Percentiles rank a stretch among this genome's conserved stretches.
These are phyloP conservation scores for Cyclotella kingstonii DNA, from an alignment of 108 stramenopile genomes.

Conservation along the genomic window DNA sequence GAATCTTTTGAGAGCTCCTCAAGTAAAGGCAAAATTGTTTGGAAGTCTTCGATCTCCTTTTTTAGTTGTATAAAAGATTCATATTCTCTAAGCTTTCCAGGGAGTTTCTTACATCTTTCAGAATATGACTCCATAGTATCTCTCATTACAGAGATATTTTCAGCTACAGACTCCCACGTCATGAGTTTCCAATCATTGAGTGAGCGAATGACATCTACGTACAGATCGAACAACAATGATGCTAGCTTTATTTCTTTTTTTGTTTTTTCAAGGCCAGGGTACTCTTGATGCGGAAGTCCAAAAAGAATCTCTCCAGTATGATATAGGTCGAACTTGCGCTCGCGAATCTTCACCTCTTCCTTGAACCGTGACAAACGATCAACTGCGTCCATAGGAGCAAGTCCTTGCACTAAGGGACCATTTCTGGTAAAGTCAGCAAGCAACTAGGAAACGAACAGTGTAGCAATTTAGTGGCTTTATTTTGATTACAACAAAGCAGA, in stretches of 20 bases:
- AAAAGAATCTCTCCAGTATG: conserved; percentile 82
- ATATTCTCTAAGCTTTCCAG: conserved; percentile 79
- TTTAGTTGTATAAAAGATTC: conserved; percentile 77
- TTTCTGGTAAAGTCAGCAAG: conserved; percentile 72
- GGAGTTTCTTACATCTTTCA: conserved; percentile 81
- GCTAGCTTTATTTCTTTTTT: conserved; percentile 84
- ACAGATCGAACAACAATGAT: conserved; percentile 83
- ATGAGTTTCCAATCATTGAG: conserved; percentile 83
- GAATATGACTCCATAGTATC: conserved; percentile 79
- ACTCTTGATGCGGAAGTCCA: conserved; percentile 78
- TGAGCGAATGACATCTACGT: conserved; percentile 84
- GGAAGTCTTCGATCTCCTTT: conserved; percentile 86
- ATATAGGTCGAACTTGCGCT: conserved; percentile 86
- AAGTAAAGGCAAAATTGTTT: conserved; percentile 76
- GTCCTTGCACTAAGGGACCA: conserved; percentile 78
- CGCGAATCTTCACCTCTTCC: conserved; percentile 81
- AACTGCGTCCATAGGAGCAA: conserved; percentile 86
- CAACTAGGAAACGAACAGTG: conserved; percentile 30
- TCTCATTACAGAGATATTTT: conserved; percentile 73
- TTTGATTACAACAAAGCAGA: no score
- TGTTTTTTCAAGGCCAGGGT: conserved; percentile 78
- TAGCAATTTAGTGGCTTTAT: not conserved
- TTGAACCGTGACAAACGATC: conserved; percentile 85
- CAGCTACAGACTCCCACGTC: conserved; percentile 69
- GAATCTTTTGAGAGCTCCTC: conserved; percentile 83